Evolutionary conservation across 257 asterid species (phyloP), one percentile per base, ranked within the genome.

Genomic region (Marsdenia floribunda): DNA sequence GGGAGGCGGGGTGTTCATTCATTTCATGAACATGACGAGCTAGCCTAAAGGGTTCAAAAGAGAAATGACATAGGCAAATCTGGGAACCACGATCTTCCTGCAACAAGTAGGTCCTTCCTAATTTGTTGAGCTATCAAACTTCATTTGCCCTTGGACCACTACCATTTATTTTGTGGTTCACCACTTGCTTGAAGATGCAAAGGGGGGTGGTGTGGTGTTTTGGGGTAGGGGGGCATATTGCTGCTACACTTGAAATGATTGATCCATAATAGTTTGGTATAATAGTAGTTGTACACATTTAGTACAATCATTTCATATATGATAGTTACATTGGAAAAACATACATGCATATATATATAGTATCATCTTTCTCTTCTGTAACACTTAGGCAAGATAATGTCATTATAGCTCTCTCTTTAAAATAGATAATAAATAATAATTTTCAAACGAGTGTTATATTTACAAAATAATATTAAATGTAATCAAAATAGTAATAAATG

Each of bases 71-170:
- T 18, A 5, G 38, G 24, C 42, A 55, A 78, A 72, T 2, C 19
- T 72, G 6, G 57, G 22, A 21, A 55, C 68, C 80, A 63, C 37
- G 16, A 55, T 71, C 66, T 61, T 66, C 53, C 68, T 42, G 69
- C 74, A 42, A 21, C 8, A 29, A 53, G 22, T 12, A 14, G 67
- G 68, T 16, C 50, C 60, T 77, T 72, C 15, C 65, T 59, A 19
- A 54, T 54, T 46, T 18, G 53, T 52, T 46, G 22, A 72, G 40
- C 74, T 74, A 40, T 59, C 73, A 53, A 54, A 13, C 73, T 52
- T 66, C n/a, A 42, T 75, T 49, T 47, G 22, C 42, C 42, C 46
- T 13, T n/a, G 52, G 66, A 37, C 55, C 71, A 21, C 42, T 15
- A 5, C 29, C 67, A 74, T 63, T 63, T 63, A 15, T 63, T 8